Evolutionary conservation across 805 yeast genomes (phyloP).

Genomic region (Starmerella etchellsii): DNA sequence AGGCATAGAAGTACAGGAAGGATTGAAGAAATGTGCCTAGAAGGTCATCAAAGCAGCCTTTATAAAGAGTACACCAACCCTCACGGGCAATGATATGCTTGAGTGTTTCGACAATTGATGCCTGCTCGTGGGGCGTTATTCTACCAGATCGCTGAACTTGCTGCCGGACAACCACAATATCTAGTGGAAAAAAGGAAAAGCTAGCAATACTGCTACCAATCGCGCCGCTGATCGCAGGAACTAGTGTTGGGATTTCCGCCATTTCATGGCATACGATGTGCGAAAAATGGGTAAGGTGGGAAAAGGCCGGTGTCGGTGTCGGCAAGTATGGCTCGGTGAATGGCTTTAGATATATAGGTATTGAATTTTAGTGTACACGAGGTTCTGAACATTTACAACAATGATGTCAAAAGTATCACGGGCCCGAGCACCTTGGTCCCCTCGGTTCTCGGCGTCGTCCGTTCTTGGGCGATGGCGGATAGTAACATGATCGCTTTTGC

Average conservation of each 20-base stretch:
- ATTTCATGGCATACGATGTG: no score
- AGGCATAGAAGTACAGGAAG: conserved; percentile 26
- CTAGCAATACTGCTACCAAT: conserved; percentile 27
- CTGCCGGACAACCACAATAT: conserved; percentile 25
- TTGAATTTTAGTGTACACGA: no score
- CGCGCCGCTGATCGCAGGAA: conserved; percentile 25
- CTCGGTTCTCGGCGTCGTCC: no score
- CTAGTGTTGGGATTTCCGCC: conserved; percentile 22
- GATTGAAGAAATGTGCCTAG: conserved; percentile 25
- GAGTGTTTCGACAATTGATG: conserved; percentile 64
- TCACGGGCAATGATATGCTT: conserved; percentile 54
- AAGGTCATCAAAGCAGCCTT: conserved; percentile 50
- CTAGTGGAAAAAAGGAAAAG: conserved; percentile 24
- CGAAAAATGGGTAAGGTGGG: no score
- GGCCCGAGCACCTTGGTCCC: no score
- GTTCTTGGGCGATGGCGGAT: no score
- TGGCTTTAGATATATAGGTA: no score
- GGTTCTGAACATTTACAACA: no score
- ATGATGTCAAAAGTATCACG: no score
- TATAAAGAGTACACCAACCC: conserved; percentile 61
- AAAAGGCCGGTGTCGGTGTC: no score
- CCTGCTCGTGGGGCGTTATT: conserved; percentile 31
- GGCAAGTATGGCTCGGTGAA: no score
- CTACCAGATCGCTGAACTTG: conserved; percentile 23
- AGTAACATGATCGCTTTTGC: no score